Percentiles rank a stretch among this genome's conserved stretches.
Conservation (phyloP, 768 basidiomycete genomes). For the Serpula lacrymans region DNA sequence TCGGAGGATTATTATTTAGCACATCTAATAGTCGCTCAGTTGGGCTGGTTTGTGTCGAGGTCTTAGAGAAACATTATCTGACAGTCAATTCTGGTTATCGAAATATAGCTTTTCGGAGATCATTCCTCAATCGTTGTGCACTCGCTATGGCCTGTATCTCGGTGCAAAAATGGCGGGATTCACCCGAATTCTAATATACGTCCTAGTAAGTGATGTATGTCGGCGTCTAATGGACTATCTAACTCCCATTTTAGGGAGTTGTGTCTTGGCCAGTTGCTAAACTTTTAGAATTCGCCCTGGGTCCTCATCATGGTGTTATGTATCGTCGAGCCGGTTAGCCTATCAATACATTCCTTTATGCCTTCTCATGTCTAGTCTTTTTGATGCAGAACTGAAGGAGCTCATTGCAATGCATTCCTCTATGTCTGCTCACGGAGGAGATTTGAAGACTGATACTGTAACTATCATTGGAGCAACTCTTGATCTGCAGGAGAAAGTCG, state of each 20-base stretch:
- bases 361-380: neutral
- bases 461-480: slow-evolving; percentile 88
- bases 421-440: slow-evolving; percentile 72
- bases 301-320: slow-evolving; percentile 86
- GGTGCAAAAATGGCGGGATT: slow-evolving; percentile 83
- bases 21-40: too few relatives aligned
- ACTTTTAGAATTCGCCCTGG: slow-evolving; percentile 71
- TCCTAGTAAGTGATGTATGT: slow-evolving; percentile 44
- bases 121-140: slow-evolving; percentile 90
- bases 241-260: slow-evolving; percentile 45
- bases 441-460: slow-evolving; percentile 82
- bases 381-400: slow-evolving; percentile 69
- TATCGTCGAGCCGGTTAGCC: slow-evolving; percentile 66
- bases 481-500: slow-evolving; percentile 85
- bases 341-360: neutral
- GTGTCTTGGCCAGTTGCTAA: slow-evolving; percentile 87
- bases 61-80: too few relatives aligned
- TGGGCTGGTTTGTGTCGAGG: too few relatives aligned
- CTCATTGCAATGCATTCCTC: slow-evolving; percentile 86
- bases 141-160: slow-evolving; percentile 83
- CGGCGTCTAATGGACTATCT: slow-evolving; percentile 4
- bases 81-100: too few relatives aligned
- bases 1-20: too few relatives aligned
- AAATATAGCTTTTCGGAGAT: slow-evolving; percentile 87
- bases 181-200: slow-evolving; percentile 64